Base-by-base conservation (phyloP, 805 yeast genomes). In the Sugiyamaella smithiae region DNA sequence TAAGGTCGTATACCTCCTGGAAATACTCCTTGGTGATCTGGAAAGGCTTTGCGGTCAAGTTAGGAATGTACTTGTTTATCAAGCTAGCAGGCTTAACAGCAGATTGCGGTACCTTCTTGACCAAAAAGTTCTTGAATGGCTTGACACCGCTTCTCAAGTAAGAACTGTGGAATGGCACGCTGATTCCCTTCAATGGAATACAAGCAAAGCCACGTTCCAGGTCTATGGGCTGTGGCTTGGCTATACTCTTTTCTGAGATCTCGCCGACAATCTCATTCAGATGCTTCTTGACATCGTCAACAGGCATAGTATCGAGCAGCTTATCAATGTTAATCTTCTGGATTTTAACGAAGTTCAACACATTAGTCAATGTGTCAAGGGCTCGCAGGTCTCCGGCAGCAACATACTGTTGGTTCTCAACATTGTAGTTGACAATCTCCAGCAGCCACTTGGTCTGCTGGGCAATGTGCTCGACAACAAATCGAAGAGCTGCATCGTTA, bases 101-200 rank as follows among this genome's bases (percentile, higher is more conserved):
- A 62, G 88, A 86, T 75, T 85, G 88, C 56, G 96, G 85, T 64
- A 93, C 85, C 81, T 93, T 91, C 85, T 89, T 93, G 68, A 84
- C 83, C 75, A 93, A 79, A 84, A 93, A 93, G 74, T 89, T 87
- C 78, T 91, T 90, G 88, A 93, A 93, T 63, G 99, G 99, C 73
- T 90, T 91, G 52, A 93, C 99, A 73, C 99, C 99, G 50, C 93
- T 87, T 79, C 91, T 85, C 75, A 93, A 79, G 75, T 95, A 93
- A n/a, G 96, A 84, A 24, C 97, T 89, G 74, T 93, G 99, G 97
- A 93, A 93, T 55, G 99, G 99, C 67, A 93, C 99, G n/a, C 97
- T 88, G 59, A 93, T 93, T 62, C 99, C 99, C 77, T 85, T 89
- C 71, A 93, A 81, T 68, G 99, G 99, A 62, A 93, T 93, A 63